These are phyloP conservation scores for Mucor plumbeus DNA, from an alignment of 371 early-diverging fungal species.

Conservation along the genomic window DNA sequence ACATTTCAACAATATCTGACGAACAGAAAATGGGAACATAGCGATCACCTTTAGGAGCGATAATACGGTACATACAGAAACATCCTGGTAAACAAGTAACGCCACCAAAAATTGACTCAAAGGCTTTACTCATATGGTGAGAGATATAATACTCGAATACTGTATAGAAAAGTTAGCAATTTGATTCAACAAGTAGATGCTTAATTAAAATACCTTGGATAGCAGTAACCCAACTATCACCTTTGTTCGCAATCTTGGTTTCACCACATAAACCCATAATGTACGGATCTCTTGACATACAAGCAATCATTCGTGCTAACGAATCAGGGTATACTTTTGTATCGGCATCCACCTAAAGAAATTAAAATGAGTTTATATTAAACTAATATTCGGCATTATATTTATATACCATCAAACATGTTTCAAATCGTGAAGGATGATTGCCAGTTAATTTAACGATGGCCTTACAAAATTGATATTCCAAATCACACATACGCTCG, in stretches of 20 bases:
- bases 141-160: slow-evolving; percentile 98
- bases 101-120: slow-evolving; percentile 96
- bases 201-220: slow-evolving; percentile 70
- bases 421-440: slow-evolving; percentile 86
- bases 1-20: slow-evolving; percentile 86
- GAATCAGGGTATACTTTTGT: slow-evolving; percentile 89
- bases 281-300: slow-evolving; percentile 77
- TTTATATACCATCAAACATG: slow-evolving; percentile 84
- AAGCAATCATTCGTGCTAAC: slow-evolving; percentile 76
- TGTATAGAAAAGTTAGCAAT: slow-evolving; percentile 4
- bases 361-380: too few relatives aligned
- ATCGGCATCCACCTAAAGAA: slow-evolving; percentile 88
- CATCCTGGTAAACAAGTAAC: slow-evolving; percentile 98
- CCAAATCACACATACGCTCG: slow-evolving; percentile 94
- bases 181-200: too few relatives aligned
- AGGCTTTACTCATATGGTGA: slow-evolving; percentile 94
- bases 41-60: slow-evolving; percentile 71
- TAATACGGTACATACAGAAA: slow-evolving; percentile 96
- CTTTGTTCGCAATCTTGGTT: slow-evolving; percentile 88
- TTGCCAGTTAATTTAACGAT: slow-evolving; percentile 84
- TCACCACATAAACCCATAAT: slow-evolving; percentile 91
- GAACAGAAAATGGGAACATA: slow-evolving; percentile 80
- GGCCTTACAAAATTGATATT: slow-evolving; percentile 93
- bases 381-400: too few relatives aligned
- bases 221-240: slow-evolving; percentile 85